These are phyloP conservation scores for Candida khao-thaluensis DNA, from an alignment of 805 yeast species.

Conservation along the genomic window DNA sequence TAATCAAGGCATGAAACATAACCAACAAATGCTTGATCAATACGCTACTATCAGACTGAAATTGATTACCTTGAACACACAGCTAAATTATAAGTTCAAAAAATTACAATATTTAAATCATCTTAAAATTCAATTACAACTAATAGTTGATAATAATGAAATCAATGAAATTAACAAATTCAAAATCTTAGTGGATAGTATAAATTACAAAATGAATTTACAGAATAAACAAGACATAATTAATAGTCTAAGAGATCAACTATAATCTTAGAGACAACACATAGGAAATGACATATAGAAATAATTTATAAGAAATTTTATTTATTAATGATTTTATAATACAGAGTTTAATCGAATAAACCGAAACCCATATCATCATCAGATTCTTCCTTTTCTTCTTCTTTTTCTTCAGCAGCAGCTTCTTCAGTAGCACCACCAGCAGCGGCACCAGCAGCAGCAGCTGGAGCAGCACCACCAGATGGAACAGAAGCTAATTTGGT, in stretches of 20 bases:
- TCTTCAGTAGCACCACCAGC: slow-evolving; percentile 36
- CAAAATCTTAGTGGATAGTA: slow-evolving; percentile 13
- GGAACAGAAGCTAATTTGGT: slow-evolving; percentile 89
- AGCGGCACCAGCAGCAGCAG: slow-evolving; percentile 36
- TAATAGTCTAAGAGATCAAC: slow-evolving; percentile 8
- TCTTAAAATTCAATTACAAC: slow-evolving; percentile 12
- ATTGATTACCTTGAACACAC: slow-evolving; percentile 19
- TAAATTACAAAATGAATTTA: slow-evolving; percentile 11
- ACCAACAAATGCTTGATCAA: slow-evolving; percentile 13
- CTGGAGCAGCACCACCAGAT: slow-evolving; percentile 46
- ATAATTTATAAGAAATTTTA: neutral
- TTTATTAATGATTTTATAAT: slow-evolving; percentile 6
- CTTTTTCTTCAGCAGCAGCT: slow-evolving; percentile 41
- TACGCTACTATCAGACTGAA: slow-evolving; percentile 22
- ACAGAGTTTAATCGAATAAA: slow-evolving; percentile 80
- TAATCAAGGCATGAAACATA: slow-evolving; percentile 18
- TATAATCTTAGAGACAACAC: too few relatives aligned
- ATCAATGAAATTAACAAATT: slow-evolving; percentile 26
- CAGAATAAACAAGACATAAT: slow-evolving; percentile 8
- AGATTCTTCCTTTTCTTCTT: slow-evolving; percentile 37
- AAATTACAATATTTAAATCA: slow-evolving; percentile 28
- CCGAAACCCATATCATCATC: slow-evolving; percentile 68
- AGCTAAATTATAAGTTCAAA: slow-evolving; percentile 26
- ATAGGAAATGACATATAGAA: neutral
- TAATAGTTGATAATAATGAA: slow-evolving; percentile 2